These are phyloP conservation scores for Naematelia aurantialba DNA, from an alignment of 768 basidiomycete genomes.

Conservation along the genomic window DNA sequence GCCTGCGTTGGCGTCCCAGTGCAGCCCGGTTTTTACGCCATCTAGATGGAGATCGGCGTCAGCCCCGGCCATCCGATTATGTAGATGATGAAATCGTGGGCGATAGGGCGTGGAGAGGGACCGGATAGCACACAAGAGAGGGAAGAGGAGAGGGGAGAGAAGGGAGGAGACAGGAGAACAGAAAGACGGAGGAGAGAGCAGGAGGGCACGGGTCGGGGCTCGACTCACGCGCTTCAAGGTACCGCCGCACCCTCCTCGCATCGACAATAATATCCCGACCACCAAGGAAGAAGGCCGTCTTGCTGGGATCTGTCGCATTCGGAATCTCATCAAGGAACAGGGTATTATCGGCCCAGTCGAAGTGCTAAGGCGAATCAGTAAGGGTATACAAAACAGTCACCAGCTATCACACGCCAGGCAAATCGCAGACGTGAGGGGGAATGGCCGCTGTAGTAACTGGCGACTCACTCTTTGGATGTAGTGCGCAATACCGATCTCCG, in stretches of 20 bases:
- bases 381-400: too few species aligned
- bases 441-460: not conserved
- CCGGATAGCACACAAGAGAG: slow-evolving; percentile 32
- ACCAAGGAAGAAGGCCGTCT: slow-evolving; percentile 73
- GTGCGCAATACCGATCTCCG: slow-evolving; percentile 82
- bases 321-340: slow-evolving; percentile 89
- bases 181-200: not conserved
- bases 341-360: slow-evolving; percentile 73
- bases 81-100: too few species aligned
- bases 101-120: too few species aligned
- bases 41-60: slow-evolving; percentile 56
- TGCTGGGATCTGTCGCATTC: slow-evolving; percentile 64
- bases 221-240: slow-evolving; percentile 71
- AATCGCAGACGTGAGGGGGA: too few species aligned
- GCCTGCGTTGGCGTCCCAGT: slow-evolving; percentile 55
- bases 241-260: slow-evolving; percentile 68
- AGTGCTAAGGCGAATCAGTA: slow-evolving; percentile 28
- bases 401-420: too few species aligned
- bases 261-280: slow-evolving; percentile 76
- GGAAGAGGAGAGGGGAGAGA: not conserved
- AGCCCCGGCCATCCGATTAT: too few species aligned
- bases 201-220: slow-evolving; percentile 58
- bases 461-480: slow-evolving; percentile 62
- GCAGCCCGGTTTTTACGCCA: slow-evolving; percentile 60
- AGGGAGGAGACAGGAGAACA: not conserved